These are phyloP conservation scores for Trichosporon faecale DNA, from an alignment of 1,284 basidiomycete species.

Conservation along the genomic window DNA sequence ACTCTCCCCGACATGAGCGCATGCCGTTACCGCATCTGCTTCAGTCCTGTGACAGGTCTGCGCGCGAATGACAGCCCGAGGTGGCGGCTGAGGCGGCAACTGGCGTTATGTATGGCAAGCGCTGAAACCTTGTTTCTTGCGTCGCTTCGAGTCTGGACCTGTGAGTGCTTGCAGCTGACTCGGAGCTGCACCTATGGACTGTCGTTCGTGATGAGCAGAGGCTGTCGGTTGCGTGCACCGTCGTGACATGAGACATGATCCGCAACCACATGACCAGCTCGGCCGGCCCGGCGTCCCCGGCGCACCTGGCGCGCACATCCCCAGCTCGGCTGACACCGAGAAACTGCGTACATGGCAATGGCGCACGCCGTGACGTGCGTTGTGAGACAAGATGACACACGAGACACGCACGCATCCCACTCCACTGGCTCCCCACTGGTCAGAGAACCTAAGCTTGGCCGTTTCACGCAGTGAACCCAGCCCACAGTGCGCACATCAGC, in stretches of 20 bases:
- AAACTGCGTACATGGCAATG: not conserved
- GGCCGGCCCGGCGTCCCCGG: not conserved
- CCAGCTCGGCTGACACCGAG: not conserved
- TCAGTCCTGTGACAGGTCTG: not conserved
- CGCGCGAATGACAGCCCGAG: not conserved
- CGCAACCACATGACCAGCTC: not conserved
- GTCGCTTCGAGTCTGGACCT: not conserved
- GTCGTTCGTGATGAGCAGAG: not conserved
- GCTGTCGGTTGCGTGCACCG: not conserved
- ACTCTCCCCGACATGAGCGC: not conserved
- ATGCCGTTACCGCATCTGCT: not conserved
- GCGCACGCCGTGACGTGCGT: not conserved
- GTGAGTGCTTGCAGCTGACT: not conserved
- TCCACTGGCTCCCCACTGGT: not conserved
- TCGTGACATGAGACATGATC: conserved; percentile 1
- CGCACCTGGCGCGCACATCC: no score
- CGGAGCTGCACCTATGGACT: not conserved
- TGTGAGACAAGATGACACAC: conserved; percentile 9
- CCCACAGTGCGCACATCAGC: not conserved
- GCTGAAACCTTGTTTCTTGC: not conserved
- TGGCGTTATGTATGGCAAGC: not conserved
- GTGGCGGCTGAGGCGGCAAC: no score
- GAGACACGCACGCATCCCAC: conserved; percentile 6
- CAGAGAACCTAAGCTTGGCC: not conserved
- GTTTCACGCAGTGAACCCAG: not conserved